phyloP scores from a whole-genome alignment of 1,284 basidiomycete genomes.

The Vanrija pseudolonga region DNA sequence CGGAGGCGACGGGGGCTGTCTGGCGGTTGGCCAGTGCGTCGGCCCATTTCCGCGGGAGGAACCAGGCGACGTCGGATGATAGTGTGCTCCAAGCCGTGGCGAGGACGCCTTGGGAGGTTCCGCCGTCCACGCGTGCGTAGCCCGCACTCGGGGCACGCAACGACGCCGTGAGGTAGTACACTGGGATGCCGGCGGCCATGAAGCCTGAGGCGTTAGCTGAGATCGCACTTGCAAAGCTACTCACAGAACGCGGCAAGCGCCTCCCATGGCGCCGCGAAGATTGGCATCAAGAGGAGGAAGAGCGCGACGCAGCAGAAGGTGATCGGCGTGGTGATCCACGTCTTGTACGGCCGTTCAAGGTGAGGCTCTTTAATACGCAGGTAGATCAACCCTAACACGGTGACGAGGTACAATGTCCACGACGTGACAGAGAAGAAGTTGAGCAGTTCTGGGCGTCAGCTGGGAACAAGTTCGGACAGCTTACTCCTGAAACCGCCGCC shows the following conservation, averaged over 20 bases:
- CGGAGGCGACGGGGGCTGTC: background rate
- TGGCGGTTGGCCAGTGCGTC: background rate
- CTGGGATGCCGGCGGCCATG: constrained; percentile 63
- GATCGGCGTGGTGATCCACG: constrained; percentile 86
- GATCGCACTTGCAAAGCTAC: constrained; percentile 25
- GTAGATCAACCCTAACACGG: constrained; percentile 82
- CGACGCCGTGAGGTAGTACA: constrained; percentile 71
- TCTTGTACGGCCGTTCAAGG: constrained; percentile 82
- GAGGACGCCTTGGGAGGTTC: constrained; percentile 14
- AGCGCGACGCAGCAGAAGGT: constrained; percentile 85
- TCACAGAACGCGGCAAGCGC: constrained; percentile 78
- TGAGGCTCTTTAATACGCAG: constrained; percentile 86
- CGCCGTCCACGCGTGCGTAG: constrained; percentile 5
- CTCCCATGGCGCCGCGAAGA: constrained; percentile 87
- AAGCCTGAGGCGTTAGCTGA: constrained; percentile 37
- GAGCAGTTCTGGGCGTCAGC: constrained; percentile 55
- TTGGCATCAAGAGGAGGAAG: constrained; percentile 90
- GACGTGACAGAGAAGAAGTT: constrained; percentile 61
- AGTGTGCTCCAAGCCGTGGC: constrained; percentile 30
- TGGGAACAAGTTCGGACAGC: background rate
- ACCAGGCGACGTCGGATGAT: constrained; percentile 20
- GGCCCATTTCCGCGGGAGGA: constrained; percentile 11
- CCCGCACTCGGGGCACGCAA: constrained; percentile 14
- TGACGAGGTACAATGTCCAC: constrained; percentile 89
- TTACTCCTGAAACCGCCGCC: constrained; percentile 79